Conservation (phyloP, 163 green algal species). For the Prototheca cutis region DNA sequence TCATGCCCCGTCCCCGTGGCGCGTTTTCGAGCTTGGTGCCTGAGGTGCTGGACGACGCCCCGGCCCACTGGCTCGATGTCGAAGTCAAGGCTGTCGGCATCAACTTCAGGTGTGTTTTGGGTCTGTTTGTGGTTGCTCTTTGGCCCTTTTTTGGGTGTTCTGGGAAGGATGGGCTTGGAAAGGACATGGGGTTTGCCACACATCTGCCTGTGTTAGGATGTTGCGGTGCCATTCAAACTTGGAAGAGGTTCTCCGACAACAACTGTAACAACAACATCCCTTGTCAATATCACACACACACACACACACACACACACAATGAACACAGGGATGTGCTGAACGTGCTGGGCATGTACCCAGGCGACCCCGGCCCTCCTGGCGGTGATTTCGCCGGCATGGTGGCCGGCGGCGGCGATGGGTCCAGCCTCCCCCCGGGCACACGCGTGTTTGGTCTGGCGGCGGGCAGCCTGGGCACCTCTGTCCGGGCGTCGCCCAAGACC, state of each 20-base stretch:
- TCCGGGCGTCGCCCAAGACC: conserved; percentile 20
- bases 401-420: conserved; percentile 10
- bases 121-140: no score
- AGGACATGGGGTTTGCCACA: no score
- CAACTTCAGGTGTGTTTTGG: no score
- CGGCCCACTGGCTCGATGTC: conserved; percentile 5
- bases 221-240: no score
- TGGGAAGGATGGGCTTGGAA: no score
- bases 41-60: conserved; percentile 8
- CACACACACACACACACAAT: no score
- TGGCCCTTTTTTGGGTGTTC: no score
- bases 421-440: conserved; percentile 9
- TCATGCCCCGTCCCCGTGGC: conserved; percentile 28
- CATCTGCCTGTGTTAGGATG: no score
- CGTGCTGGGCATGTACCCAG: conserved; percentile 68
- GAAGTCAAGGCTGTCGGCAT: conserved; percentile 58
- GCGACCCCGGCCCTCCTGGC: conserved; percentile 69
- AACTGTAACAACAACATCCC: no score
- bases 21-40: conserved; percentile 26
- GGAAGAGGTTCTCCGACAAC: no score
- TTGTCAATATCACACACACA: no score
- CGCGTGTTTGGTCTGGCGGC: conserved; percentile 68
- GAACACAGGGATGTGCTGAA: conserved; percentile 58
- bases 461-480: conserved; percentile 59
- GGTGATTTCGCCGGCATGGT: conserved; percentile 68